These are phyloP conservation scores for Sarocladium brachiariae DNA, from an alignment of 2,329 filamentous ascomycete genomes.

Conservation along the genomic window DNA sequence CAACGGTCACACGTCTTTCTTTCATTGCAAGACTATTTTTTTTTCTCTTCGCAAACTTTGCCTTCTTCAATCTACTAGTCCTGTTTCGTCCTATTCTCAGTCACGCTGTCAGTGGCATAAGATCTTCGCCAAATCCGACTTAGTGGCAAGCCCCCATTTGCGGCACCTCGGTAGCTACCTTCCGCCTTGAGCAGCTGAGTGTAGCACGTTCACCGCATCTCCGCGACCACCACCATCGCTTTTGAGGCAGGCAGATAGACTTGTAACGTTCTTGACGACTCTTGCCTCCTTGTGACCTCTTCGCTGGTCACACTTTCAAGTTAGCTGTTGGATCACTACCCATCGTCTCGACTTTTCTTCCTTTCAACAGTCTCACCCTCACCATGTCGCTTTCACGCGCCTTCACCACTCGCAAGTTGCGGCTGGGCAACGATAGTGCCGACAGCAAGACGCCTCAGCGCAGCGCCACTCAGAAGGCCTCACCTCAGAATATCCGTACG, in stretches of 20 bases:
- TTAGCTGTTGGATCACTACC: conserved; percentile 8
- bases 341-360: conserved; percentile 8
- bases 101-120: conserved; percentile 7
- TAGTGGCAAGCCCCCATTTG: conserved; percentile 8
- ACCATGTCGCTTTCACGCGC: conserved; percentile 58
- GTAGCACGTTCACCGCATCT: conserved; percentile 8
- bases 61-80: background rate
- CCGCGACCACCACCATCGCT: conserved; percentile 3
- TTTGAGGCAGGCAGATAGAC: background rate
- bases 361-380: conserved; percentile 12
- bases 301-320: conserved; percentile 6
- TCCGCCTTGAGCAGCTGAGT: conserved; percentile 13
- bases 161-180: conserved; percentile 14
- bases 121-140: conserved; percentile 3
- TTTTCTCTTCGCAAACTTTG: background rate
- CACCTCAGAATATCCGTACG: conserved; percentile 41
- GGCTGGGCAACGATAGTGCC: conserved; percentile 38
- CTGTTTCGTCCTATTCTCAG: too few relatives aligned
- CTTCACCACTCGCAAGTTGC: conserved; percentile 63
- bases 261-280: conserved; percentile 11
- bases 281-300: conserved; percentile 7
- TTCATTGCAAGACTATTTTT: background rate
- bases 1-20: background rate
- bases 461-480: conserved; percentile 44
- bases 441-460: conserved; percentile 37